phyloP scores from a whole-genome alignment of 306 rosid species.

The Cicer pinnatifidum region DNA sequence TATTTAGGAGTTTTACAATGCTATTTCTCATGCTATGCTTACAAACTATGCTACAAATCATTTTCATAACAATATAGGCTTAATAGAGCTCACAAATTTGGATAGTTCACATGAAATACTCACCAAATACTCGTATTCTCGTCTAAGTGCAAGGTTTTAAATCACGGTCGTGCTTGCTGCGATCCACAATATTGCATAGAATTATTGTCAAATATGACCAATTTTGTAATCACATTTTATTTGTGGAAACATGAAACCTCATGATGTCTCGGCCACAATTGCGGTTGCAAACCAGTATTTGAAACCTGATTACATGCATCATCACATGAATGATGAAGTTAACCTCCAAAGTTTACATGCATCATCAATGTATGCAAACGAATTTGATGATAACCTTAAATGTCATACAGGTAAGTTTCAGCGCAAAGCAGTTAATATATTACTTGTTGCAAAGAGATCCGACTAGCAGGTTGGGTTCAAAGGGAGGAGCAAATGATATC shows the following conservation, averaged over 20 bases:
- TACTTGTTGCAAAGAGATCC: conserved; percentile 78
- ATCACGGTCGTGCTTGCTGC: no score
- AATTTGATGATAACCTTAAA: not conserved
- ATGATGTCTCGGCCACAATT: not conserved
- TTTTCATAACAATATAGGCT: no score
- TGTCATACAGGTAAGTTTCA: conserved; percentile 71
- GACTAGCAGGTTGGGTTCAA: conserved; percentile 75
- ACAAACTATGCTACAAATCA: no score
- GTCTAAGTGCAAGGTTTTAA: no score
- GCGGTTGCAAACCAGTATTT: not conserved
- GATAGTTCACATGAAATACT: no score
- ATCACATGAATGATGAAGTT: not conserved
- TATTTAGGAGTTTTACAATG: no score
- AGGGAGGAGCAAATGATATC: conserved; percentile 81
- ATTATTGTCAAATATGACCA: not conserved
- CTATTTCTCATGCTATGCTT: no score
- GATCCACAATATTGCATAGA: not conserved
- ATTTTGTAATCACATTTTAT: not conserved
- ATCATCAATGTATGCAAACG: not conserved
- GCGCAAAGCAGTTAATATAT: conserved; percentile 74
- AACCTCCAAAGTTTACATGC: not conserved
- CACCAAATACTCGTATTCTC: no score
- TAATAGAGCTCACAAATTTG: no score
- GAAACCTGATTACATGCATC: not conserved
- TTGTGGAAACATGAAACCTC: not conserved